Evolutionary conservation across 164 flowering plant species (phyloP).

Genomic region (Kingdonia uniflora): DNA sequence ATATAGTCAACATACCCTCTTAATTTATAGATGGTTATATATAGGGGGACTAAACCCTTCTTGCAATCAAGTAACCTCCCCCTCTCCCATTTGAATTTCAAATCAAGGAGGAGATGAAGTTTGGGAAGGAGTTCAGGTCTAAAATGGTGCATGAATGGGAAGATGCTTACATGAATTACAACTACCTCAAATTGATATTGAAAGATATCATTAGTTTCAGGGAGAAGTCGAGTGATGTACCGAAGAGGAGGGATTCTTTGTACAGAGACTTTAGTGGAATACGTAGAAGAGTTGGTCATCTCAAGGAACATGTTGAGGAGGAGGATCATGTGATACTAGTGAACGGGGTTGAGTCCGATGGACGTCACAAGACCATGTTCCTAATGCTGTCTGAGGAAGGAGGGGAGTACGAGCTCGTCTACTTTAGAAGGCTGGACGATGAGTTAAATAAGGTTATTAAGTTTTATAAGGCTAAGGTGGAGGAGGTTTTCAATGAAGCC

Average conservation of each 20-base stretch:
- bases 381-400: slow-evolving; percentile 39
- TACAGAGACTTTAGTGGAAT: background rate
- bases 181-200: background rate
- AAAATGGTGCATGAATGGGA: too few relatives aligned
- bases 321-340: slow-evolving; percentile 17
- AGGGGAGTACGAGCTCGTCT: slow-evolving; percentile 40
- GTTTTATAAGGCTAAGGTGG: slow-evolving; percentile 47
- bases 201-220: background rate
- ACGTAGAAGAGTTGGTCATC: background rate
- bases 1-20: too few relatives aligned
- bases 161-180: background rate
- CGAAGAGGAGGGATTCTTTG: background rate
- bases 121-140: background rate
- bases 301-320: background rate
- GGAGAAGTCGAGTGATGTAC: background rate
- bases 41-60: too few relatives aligned
- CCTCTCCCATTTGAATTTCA: too few relatives aligned
- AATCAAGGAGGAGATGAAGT: too few relatives aligned
- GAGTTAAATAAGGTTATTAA: slow-evolving; percentile 49
- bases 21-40: too few relatives aligned
- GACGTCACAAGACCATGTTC: slow-evolving; percentile 36
- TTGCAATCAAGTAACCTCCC: too few relatives aligned
- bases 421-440: too few relatives aligned
- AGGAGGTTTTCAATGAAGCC: slow-evolving; percentile 41
- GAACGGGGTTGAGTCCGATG: background rate